Evolutionary conservation across 768 basidiomycete genomes (phyloP), one percentile per base, ranked within the genome.

Genomic region (Leccinum ochraceum): DNA sequence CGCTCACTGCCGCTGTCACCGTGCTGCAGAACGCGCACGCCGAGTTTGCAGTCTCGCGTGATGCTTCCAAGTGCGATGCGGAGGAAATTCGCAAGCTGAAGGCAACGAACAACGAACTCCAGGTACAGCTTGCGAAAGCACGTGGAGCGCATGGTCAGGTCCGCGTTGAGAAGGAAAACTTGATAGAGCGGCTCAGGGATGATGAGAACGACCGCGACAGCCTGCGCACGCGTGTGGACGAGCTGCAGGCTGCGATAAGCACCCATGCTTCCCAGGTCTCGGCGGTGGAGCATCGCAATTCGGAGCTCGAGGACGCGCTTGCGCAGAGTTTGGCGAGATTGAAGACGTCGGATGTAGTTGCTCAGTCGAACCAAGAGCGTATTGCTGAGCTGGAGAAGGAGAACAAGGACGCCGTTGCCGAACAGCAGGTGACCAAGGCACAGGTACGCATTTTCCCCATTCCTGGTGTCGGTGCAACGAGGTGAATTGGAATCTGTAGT

Each of bases 91-190:
- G 86, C 49, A 84, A 83, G 61, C 64, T 84, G 46, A 75, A 74
- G 60, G 60, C 66, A 1, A 66, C 78, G 17, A 92, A 90, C 69
- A 76, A 82, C 8, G 91, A 93, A 7, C 79, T 85, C 53, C 90
- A 92, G 67, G 76, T 86, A 36, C 88, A 92, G 66, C 67, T 94
- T 11, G 83, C 85, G 13, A 91, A 90, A 74, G 88, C 92, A 54
- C 87, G 90, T 56, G 84, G 86, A 22, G 85, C 86, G 14, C 87
- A 91, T 66, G 90, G 90, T 1, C 87, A 90, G 68, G 82, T 89
- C 6, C 85, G 89, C 16, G 90, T 90, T 14, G 92, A 94, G 78
- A 94, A 92, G 75, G 92, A 93, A 53, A 76, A 83, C 39, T 71
- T 92, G 51, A 74, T 67, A 22, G 89, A 92, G 63, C 88, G 89